These are phyloP conservation scores for Darksidea phi DNA, from an alignment of 495 filamentous ascomycete genomes.

Conservation along the genomic window DNA sequence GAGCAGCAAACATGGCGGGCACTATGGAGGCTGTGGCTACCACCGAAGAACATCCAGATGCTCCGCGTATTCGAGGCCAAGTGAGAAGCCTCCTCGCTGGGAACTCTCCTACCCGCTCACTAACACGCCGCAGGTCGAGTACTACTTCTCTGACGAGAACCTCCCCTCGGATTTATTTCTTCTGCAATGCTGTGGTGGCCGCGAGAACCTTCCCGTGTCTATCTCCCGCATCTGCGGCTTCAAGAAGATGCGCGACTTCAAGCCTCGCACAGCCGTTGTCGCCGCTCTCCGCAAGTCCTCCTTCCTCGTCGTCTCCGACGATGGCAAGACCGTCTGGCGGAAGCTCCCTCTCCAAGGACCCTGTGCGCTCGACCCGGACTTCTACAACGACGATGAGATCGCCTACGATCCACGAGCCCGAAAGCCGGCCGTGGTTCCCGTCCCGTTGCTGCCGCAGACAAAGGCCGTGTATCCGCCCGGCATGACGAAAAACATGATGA, in stretches of 20 bases:
- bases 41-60: conserved; percentile 27
- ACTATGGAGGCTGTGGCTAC: background rate
- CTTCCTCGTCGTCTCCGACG: conserved; percentile 39
- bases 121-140: conserved; percentile 43
- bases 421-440: background rate
- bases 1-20: background rate
- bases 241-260: conserved; percentile 36
- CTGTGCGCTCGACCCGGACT: conserved; percentile 15
- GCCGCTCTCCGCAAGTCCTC: conserved; percentile 36
- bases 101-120: no score
- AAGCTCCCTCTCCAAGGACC: conserved; percentile 27
- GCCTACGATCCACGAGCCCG: conserved; percentile 26
- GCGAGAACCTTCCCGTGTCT: conserved; percentile 40
- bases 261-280: conserved; percentile 24
- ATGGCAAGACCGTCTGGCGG: conserved; percentile 38
- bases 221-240: conserved; percentile 41
- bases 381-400: conserved; percentile 19
- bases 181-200: conserved; percentile 36
- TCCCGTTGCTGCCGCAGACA: conserved; percentile 12
- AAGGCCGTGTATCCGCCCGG: conserved; percentile 25
- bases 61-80: conserved; percentile 32
- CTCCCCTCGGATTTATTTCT: conserved; percentile 41
- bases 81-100: conserved; percentile 9
- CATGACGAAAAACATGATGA: conserved; percentile 34
- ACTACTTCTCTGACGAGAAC: conserved; percentile 49